Evolutionary conservation across 495 filamentous ascomycete genomes (phyloP).

Genomic region (Neurospora tetraspora): DNA sequence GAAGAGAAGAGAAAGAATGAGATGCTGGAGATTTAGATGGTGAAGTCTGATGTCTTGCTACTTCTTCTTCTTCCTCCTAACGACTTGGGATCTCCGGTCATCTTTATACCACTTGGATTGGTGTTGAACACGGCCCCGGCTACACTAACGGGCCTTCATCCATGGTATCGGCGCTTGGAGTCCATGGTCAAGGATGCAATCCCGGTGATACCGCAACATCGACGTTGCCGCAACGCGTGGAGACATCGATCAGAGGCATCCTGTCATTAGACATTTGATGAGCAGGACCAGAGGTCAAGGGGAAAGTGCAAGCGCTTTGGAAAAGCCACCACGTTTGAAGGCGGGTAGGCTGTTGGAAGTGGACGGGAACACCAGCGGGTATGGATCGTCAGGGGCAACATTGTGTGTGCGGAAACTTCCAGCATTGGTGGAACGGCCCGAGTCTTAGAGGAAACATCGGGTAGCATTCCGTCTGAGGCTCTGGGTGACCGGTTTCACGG

Average conservation of each 20-base stretch:
- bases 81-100: background rate
- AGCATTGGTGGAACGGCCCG: background rate
- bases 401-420: background rate
- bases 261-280: background rate
- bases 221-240: background rate
- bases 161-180: background rate
- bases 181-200: background rate
- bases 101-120: slow-evolving; percentile 5
- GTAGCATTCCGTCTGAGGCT: background rate
- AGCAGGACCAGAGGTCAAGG: background rate
- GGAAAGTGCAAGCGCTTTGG: background rate
- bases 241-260: slow-evolving; percentile 4
- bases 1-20: background rate
- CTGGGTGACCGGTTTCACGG: background rate
- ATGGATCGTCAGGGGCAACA: background rate
- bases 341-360: background rate
- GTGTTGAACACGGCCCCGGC: background rate
- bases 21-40: background rate
- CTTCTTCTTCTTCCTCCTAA: background rate
- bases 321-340: background rate
- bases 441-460: background rate
- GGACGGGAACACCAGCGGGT: background rate
- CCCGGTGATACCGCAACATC: background rate
- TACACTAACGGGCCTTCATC: background rate
- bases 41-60: slow-evolving; percentile 1